Evolutionary conservation across 2,329 filamentous ascomycete genomes (phyloP), one percentile per base, ranked within the genome.

Genomic region (Pseudohalonectria lignicola): DNA sequence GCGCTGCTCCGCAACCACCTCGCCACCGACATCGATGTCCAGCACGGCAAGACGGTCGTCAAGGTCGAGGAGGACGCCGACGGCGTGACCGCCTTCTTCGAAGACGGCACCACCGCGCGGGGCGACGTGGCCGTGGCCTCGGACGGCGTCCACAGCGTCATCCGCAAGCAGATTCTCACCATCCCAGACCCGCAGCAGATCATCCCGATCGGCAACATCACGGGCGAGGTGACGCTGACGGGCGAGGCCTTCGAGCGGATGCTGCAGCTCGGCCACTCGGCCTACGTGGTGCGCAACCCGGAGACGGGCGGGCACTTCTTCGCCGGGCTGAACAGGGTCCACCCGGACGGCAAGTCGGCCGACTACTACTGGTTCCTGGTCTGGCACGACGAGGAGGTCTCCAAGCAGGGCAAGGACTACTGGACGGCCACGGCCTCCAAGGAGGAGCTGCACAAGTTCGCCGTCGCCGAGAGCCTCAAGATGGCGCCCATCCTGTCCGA

Each of bases 71-170:
- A 64, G 4, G 36, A 41, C 17, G 43, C 45, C 0, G 50, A 59
- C 2, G 45, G 42, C 1, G 60, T 67, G 13, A 62, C 55, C 1
- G 58, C 62, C 1, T 44, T 53, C 28, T 71, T 71, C 43, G 52
- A 57, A 13, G 67, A 70, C 43, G 62, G 60, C 6, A 55, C 57
- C 3, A 54, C 51, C 2, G 60, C 54, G 4, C 56, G 49, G 3
- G 68, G 68, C 0, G 55, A 59, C n/a, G 51, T 71, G 3, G 48
- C 71, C 1, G 51, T 71, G 11, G 67, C 63, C 13, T 63, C 61
- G 11, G 69, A 73, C 44, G 68, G 69, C 5, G 49, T 56, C 5
- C 55, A 54, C 29, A 62, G 57, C 21, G 51, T 50, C 11, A 53
- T 58, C 5, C 52, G 60, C 13, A 49, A 53, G 34, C 47, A 53